Evolutionary conservation across 805 yeast genomes (phyloP), one percentile per base, ranked within the genome.

Genomic region (Cyberlindnera sargentensis): DNA sequence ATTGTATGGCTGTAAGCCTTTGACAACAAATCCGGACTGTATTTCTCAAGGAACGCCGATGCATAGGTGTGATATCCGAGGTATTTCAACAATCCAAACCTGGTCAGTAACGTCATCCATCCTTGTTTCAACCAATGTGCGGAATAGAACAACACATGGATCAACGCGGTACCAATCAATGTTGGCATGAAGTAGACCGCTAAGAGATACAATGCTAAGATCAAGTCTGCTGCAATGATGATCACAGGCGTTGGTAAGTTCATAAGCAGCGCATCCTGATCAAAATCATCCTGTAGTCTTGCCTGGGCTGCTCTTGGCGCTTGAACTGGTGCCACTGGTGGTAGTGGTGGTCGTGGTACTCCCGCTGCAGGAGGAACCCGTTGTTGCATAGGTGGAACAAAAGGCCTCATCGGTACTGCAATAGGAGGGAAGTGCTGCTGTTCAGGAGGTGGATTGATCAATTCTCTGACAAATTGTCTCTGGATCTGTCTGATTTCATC

Each of bases 211-310:
- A 39, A 15, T 4, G 31, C 10, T n/a, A 39, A n/a, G 31, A 34
- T 20, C 15, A 39, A 25, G 26, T 39, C 41, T 6, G 37, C 32
- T 3, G 61, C 60, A 36, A 46, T 46, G 29, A 54, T 39, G 6
- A 54, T 44, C 15, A 51, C 30, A 15, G 42, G 45, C 8, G 50
- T 36, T 9, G 59, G 55, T 2, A 56, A 33, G 2, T 46, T 39
- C 31, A 42, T 10, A 5, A 47, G 15, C 10, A 46, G 47, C 6
- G 45, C 57, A 8, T 51, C 53, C 5, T 54, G 51, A 8, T 48
- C 45, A 11, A 47, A 47, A 35, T 36, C 41, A 9, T 23, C 31
- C 42, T 25, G 27, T 40, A n/a, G 42, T 34, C 24, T 26, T 32
- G 30, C 27, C 23, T 11, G 8, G 23, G 37, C 37, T 20, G 30